Evolutionary conservation across 257 asterid genomes (phyloP).

Genomic region (Scutellaria barbata): DNA sequence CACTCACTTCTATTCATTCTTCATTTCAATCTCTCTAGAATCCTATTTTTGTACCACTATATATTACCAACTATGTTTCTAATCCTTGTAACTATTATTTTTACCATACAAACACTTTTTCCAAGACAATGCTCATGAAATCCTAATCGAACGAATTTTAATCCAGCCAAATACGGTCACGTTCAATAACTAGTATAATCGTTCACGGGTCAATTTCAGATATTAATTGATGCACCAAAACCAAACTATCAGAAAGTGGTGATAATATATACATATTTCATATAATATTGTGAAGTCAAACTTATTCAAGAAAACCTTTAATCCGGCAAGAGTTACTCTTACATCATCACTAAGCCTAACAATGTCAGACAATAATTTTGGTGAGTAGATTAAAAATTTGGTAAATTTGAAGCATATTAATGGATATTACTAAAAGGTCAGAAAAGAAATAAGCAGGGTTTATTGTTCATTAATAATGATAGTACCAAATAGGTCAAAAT

Average conservation of each 20-base stretch:
- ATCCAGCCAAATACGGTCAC: no score
- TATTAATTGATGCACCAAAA: no score
- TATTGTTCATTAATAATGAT: constrained; percentile 16
- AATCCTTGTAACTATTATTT: neutral
- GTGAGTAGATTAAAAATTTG: neutral
- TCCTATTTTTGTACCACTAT: neutral
- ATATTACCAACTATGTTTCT: neutral
- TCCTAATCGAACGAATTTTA: no score
- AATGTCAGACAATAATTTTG: neutral
- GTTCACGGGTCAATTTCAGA: no score
- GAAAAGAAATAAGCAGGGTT: constrained; percentile 12
- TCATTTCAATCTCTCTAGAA: constrained; percentile 24
- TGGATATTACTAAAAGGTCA: neutral
- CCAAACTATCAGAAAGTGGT: no score
- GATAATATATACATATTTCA: no score
- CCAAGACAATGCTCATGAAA: no score
- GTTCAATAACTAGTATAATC: no score
- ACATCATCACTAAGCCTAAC: neutral
- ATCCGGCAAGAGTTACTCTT: neutral
- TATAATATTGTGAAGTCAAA: no score
- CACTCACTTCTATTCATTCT: constrained; percentile 36
- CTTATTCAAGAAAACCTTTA: no score
- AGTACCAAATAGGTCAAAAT: constrained; percentile 38
- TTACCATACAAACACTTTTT: neutral
- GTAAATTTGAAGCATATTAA: neutral